phyloP scores from a whole-genome alignment of 2,329 filamentous ascomycete genomes.

The Ascochyta viciae-villosae region DNA sequence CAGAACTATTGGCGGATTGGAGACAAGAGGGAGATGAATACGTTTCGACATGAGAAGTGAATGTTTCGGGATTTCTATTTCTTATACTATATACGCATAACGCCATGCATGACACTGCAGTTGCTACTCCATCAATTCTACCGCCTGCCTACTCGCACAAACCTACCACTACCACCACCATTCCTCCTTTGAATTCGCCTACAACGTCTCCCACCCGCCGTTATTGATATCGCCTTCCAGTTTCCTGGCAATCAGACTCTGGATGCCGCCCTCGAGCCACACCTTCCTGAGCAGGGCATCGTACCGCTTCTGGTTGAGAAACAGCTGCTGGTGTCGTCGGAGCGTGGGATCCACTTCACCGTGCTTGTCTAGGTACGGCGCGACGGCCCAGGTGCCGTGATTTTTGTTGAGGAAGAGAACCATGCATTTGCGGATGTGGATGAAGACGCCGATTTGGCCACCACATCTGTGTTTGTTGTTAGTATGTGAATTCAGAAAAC shows the following conservation, averaged over 20 bases:
- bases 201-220: conserved; percentile 88
- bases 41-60: too few relatives aligned
- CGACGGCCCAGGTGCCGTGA: conserved; percentile 83
- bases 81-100: neutral
- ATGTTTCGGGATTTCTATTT: too few relatives aligned
- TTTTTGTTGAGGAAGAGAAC: conserved; percentile 84
- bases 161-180: neutral
- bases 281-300: conserved; percentile 84
- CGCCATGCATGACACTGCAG: neutral
- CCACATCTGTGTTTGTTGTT: conserved; percentile 70
- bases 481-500: neutral
- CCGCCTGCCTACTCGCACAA: neutral
- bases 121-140: neutral
- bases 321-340: conserved; percentile 83
- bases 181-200: neutral
- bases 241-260: conserved; percentile 86
- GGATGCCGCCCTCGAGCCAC: conserved; percentile 86
- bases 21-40: too few relatives aligned
- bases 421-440: conserved; percentile 96
- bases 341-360: conserved; percentile 95
- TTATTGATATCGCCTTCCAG: conserved; percentile 96
- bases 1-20: too few relatives aligned
- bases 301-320: conserved; percentile 92
- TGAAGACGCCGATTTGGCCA: conserved; percentile 87
- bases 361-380: conserved; percentile 94